phyloP scores from a whole-genome alignment of 768 basidiomycete species.

The Agaricus subrufescens region DNA sequence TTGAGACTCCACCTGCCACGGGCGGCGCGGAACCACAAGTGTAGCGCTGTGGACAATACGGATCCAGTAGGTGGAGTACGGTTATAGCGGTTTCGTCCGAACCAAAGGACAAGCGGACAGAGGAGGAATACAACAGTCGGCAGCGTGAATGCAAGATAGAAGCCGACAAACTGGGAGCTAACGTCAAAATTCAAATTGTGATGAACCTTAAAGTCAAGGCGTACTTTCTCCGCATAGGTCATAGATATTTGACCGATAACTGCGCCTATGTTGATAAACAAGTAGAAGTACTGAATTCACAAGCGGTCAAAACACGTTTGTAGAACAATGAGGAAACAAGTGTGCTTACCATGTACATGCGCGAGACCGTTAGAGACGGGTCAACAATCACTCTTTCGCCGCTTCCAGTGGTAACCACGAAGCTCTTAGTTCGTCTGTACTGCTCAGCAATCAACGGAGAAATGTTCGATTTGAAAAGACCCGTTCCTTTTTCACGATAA shows the following conservation, averaged over 20 bases:
- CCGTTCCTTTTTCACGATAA: slow-evolving; percentile 40
- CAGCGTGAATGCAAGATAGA: slow-evolving; percentile 58
- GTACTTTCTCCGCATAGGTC: slow-evolving; percentile 62
- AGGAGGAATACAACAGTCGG: slow-evolving; percentile 57
- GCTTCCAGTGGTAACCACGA: slow-evolving; percentile 39
- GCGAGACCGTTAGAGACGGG: slow-evolving; percentile 58
- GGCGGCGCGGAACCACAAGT: slow-evolving; percentile 34
- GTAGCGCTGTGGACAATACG: slow-evolving; percentile 48
- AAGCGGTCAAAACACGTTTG: not conserved
- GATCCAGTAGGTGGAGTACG: slow-evolving; percentile 60
- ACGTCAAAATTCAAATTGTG: slow-evolving; percentile 34
- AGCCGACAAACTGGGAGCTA: slow-evolving; percentile 53
- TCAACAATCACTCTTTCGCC: slow-evolving; percentile 78
- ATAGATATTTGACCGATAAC: slow-evolving; percentile 60
- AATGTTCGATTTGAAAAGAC: slow-evolving; percentile 74
- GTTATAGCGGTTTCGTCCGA: slow-evolving; percentile 50
- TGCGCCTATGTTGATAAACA: slow-evolving; percentile 67
- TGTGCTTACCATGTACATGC: slow-evolving; percentile 64
- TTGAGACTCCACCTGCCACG: slow-evolving; percentile 52
- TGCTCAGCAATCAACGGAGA: slow-evolving; percentile 80
- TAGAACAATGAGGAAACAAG: not conserved
- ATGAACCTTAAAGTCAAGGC: not conserved
- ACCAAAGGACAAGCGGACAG: slow-evolving; percentile 54
- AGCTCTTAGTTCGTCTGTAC: slow-evolving; percentile 50
- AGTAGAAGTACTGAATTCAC: slow-evolving; percentile 45